phyloP scores from a whole-genome alignment of 2,329 filamentous ascomycete species.

The Penicillium sp. region DNA sequence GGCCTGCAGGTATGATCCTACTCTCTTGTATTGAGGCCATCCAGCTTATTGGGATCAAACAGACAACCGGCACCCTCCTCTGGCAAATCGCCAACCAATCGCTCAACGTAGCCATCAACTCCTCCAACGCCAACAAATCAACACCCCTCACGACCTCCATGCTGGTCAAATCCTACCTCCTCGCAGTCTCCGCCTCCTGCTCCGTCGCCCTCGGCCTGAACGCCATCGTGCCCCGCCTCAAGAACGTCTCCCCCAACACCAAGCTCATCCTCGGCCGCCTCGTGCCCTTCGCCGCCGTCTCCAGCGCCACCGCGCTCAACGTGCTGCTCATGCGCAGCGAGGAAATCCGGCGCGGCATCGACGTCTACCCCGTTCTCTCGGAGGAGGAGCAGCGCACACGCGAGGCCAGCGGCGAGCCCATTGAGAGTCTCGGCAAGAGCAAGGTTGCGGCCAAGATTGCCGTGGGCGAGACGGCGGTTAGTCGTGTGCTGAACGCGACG shows the following conservation, averaged over 20 bases:
- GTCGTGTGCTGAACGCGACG: slow-evolving; percentile 85
- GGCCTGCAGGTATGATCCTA: slow-evolving; percentile 61
- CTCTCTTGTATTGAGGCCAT: background rate
- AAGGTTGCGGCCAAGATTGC: slow-evolving; percentile 83
- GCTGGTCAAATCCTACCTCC: slow-evolving; percentile 82
- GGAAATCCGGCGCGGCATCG: slow-evolving; percentile 89
- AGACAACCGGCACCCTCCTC: slow-evolving; percentile 78
- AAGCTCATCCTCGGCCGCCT: slow-evolving; percentile 76
- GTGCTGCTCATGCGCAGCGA: slow-evolving; percentile 97
- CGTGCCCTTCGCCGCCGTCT: slow-evolving; percentile 93
- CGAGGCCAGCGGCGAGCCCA: slow-evolving; percentile 61
- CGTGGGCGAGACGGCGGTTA: slow-evolving; percentile 87
- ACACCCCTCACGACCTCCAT: slow-evolving; percentile 77
- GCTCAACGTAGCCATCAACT: slow-evolving; percentile 97
- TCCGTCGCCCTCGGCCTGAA: slow-evolving; percentile 91
- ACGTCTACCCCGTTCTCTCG: slow-evolving; percentile 79
- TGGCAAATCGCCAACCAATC: slow-evolving; percentile 98
- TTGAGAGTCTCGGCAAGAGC: slow-evolving; percentile 75
- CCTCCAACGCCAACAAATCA: slow-evolving; percentile 96
- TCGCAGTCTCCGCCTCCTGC: slow-evolving; percentile 90
- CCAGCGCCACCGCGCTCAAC: slow-evolving; percentile 84
- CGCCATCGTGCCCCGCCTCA: slow-evolving; percentile 79
- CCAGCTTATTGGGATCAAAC: slow-evolving; percentile 13
- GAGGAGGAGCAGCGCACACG: slow-evolving; percentile 63
- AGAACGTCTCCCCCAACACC: slow-evolving; percentile 68